Evolutionary conservation across 148 eudicot species (phyloP), one percentile per base, ranked within the genome.

Genomic region (Chenopodium berlandieri): DNA sequence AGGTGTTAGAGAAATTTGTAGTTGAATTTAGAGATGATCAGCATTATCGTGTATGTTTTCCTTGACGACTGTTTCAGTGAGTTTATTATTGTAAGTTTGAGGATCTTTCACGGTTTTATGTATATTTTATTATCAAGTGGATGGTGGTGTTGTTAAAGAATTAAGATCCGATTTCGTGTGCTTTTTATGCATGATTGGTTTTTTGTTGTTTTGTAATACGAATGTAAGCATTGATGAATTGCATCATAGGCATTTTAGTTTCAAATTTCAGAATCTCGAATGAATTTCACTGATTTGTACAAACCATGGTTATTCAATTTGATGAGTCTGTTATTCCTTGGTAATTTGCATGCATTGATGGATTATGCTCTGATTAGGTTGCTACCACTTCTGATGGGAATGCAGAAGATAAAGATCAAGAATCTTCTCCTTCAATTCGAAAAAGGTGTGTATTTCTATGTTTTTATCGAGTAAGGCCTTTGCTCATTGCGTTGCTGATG

Each of bases 331-430:
- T 3, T 16, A 17, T 77, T 64, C 14, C 40, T 64, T 71, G 1
- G 20, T 48, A 37, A 52, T 71, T 56, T 60, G 68, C 73, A 52
- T 23, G 64, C 7, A 4, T 10, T 81, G 32, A 84, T 47, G 23
- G 20, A 6, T 63, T 58, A 25, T 75, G 79, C 67, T 70, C 80
- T 37, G 30, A 78, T 83, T 88, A 96, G 99, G 98, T 96, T 83
- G 76, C 83, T 75, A 88, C 95, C 11, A 22, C 71, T 52, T 73
- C 89, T 75, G 93, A 90, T 70, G 92, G 84, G 47, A 88, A 84
- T 85, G 79, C 91, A 80, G 80, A 82, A 40, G 90, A 89, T 81
- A 85, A 77, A 46, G 82, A 82, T 63, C 87, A 80, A 73, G 80
- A 84, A 71, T 83, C 86, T 60, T 74, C 86, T 40, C 75, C 87